Conservation (phyloP, 495 filamentous ascomycete species). For the Hypoxylon crocopeplum region DNA sequence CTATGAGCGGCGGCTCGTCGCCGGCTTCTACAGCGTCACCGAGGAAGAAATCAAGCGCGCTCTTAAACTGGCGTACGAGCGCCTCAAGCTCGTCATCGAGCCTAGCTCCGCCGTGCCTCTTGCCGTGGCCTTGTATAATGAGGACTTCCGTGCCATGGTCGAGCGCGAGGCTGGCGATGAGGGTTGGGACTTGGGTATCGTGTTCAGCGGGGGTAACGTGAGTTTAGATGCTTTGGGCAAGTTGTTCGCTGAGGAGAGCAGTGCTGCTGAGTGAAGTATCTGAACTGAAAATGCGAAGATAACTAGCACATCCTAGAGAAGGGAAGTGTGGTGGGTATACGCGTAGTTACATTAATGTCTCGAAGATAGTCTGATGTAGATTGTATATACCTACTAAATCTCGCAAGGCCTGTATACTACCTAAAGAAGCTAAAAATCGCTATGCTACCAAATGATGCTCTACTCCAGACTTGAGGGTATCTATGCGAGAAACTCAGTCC, state of each 20-base stretch:
- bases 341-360: no score
- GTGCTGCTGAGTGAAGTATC: neutral
- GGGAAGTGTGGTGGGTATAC: no score
- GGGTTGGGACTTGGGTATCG: slow-evolving; percentile 87
- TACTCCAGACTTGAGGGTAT: no score
- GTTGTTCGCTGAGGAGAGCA: slow-evolving; percentile 57
- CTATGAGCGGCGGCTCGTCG: slow-evolving; percentile 71
- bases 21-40: slow-evolving; percentile 70
- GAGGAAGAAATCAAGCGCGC: slow-evolving; percentile 85
- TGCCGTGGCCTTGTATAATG: slow-evolving; percentile 82
- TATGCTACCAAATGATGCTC: no score
- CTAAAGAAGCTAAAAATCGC: no score
- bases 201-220: slow-evolving; percentile 92
- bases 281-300: neutral
- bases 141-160: slow-evolving; percentile 77
- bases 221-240: slow-evolving; percentile 76
- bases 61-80: slow-evolving; percentile 80
- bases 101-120: slow-evolving; percentile 87
- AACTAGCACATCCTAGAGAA: no score
- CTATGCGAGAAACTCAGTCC: neutral
- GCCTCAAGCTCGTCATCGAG: slow-evolving; percentile 92
- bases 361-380: no score
- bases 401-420: no score
- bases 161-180: slow-evolving; percentile 72
- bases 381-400: no score